These are phyloP conservation scores for Cephaloascus albidus DNA, from an alignment of 805 yeast genomes.

Conservation along the genomic window DNA sequence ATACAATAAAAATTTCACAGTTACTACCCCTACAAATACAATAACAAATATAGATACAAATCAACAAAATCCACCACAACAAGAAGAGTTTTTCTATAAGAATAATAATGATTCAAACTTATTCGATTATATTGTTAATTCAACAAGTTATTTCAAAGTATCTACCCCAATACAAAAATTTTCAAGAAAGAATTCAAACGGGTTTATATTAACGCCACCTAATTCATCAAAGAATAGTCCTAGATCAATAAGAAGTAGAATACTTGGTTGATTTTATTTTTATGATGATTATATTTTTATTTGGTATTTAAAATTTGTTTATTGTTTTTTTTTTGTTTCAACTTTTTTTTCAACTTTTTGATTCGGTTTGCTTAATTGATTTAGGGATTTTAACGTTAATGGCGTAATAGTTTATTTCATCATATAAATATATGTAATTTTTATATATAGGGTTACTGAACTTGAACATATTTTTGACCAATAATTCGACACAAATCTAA, in stretches of 20 bases:
- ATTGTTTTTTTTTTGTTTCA: not conserved
- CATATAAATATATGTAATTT: not conserved
- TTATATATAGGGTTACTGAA: no score
- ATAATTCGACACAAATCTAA: no score
- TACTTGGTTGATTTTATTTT: no score
- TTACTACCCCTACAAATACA: not conserved
- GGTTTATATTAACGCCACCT: conserved; percentile 8
- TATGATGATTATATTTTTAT: not conserved
- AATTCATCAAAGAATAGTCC: conserved; percentile 10
- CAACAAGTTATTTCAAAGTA: not conserved
- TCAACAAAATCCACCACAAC: not conserved
- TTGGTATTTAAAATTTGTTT: not conserved
- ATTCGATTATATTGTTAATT: not conserved
- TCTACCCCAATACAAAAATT: conserved; percentile 11
- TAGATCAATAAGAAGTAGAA: not conserved
- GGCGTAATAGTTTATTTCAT: not conserved
- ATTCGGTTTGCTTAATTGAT: no score
- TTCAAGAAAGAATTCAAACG: conserved; percentile 14
- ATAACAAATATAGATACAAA: not conserved
- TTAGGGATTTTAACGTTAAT: not conserved
- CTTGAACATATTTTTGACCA: no score
- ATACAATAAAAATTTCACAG: not conserved
- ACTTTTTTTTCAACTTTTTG: no score
- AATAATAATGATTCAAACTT: not conserved
- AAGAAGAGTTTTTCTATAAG: not conserved